A percentile compares a stretch with the other conserved stretches of the same genome.
These are phyloP conservation scores for Vaccinium vitisidaea DNA, from an alignment of 148 eudicot species.

Conservation along the genomic window DNA sequence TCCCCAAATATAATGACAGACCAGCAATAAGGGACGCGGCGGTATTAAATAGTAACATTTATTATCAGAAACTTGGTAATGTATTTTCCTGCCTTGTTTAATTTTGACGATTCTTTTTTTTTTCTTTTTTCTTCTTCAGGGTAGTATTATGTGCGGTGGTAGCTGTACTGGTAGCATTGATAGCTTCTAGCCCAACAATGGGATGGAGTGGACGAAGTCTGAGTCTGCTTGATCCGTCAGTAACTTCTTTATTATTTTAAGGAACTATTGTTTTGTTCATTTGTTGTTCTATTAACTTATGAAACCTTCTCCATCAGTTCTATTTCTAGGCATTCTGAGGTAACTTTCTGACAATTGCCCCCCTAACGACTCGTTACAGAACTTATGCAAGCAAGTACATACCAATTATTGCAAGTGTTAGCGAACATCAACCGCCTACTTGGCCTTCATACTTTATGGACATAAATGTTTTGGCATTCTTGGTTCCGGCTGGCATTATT, in stretches of 20 bases:
- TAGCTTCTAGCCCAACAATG: slow-evolving; percentile 95
- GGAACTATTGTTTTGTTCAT: background rate
- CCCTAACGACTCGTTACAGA: slow-evolving; percentile 38
- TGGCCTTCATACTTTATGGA: slow-evolving; percentile 99
- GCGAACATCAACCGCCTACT: slow-evolving; percentile 99
- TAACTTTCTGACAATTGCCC: slow-evolving; percentile 14
- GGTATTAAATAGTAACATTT: background rate
- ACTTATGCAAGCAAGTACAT: slow-evolving; percentile 99
- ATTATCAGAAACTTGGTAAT: background rate
- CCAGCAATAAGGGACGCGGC: background rate
- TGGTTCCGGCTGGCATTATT: slow-evolving; percentile 97
- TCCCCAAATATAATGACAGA: background rate
- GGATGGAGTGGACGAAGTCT: slow-evolving; percentile 99
- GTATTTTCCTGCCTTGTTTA: slow-evolving; percentile 19
- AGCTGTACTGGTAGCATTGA: slow-evolving; percentile 77
- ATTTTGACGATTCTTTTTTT: slow-evolving; percentile 12
- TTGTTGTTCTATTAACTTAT: background rate
- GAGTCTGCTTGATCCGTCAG: slow-evolving; percentile 98
- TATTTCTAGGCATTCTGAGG: background rate
- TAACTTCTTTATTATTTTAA: slow-evolving; percentile 11
- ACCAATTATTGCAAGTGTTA: slow-evolving; percentile 99
- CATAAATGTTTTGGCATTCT: slow-evolving; percentile 91
- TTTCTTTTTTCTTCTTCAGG: slow-evolving; percentile 36
- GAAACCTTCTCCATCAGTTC: background rate
- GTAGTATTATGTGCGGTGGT: slow-evolving; percentile 69